Conservation (phyloP, 2,329 filamentous ascomycete species). For the Fusarium succisae region DNA sequence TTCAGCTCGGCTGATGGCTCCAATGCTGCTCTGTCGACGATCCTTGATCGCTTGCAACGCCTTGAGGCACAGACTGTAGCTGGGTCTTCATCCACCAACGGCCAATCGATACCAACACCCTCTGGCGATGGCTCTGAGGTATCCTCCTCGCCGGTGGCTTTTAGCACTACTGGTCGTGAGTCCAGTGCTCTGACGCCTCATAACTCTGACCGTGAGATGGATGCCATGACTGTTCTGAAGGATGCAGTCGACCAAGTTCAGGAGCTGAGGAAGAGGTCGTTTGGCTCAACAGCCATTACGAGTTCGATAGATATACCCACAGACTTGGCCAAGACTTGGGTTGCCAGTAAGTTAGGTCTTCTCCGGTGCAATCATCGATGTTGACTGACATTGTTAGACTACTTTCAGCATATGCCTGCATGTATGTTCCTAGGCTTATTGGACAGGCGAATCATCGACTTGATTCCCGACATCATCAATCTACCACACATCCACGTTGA, state of each 20-base stretch:
- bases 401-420: conserved; percentile 43
- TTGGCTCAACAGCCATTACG: conserved; percentile 36
- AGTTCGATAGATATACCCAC: conserved; percentile 39
- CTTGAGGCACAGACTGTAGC: conserved; percentile 39
- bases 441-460: conserved; percentile 41
- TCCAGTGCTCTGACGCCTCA: conserved; percentile 9
- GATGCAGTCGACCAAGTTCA: conserved; percentile 45
- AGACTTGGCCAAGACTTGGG: conserved; percentile 43
- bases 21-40: conserved; percentile 37
- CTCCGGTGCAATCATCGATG: no score
- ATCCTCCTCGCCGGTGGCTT: conserved; percentile 22
- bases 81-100: background rate
- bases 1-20: conserved; percentile 12
- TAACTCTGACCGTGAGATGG: conserved; percentile 20
- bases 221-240: conserved; percentile 42
- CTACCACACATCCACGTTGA: conserved; percentile 45
- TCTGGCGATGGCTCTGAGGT: conserved; percentile 28
- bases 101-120: background rate
- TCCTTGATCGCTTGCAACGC: conserved; percentile 44
- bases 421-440: conserved; percentile 45
- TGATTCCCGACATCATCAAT: conserved; percentile 44
- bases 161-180: conserved; percentile 4
- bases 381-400: conserved; percentile 24
- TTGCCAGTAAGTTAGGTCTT: conserved; percentile 33
- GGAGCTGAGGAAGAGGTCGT: conserved; percentile 34